Evolutionary conservation across 2,329 filamentous ascomycete genomes (phyloP).

Genomic region (Apiospora malaysiana): DNA sequence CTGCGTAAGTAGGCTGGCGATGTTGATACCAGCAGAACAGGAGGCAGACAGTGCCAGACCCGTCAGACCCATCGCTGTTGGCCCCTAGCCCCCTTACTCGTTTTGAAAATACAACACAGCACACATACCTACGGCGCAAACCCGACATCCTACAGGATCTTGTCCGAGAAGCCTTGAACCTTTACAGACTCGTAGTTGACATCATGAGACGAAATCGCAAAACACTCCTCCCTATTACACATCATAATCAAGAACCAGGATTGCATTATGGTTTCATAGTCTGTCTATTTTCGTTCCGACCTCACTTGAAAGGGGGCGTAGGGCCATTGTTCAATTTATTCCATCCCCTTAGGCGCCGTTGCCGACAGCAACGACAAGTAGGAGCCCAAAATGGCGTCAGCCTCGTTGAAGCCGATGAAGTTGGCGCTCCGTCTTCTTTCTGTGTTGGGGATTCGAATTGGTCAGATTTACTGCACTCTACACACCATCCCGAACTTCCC

Average conservation of each 20-base stretch:
- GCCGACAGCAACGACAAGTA: neutral
- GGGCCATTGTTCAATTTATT: neutral
- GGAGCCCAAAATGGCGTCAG: neutral
- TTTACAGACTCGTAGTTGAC: neutral
- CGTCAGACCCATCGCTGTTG: no score
- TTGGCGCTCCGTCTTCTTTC: neutral
- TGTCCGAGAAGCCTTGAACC: neutral
- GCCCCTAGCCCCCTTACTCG: neutral
- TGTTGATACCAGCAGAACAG: neutral
- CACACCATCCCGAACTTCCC: slow-evolving; percentile 1
- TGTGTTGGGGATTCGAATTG: neutral
- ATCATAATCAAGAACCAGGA: neutral
- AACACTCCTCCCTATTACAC: no score
- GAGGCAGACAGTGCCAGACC: no score
- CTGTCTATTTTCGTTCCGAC: neutral
- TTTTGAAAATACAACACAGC: neutral
- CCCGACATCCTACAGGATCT: neutral
- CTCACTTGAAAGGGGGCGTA: neutral
- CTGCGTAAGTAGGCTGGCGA: no score
- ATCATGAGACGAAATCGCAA: neutral
- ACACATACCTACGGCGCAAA: neutral
- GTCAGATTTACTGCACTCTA: neutral
- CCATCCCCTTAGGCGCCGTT: neutral
- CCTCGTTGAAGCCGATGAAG: neutral
- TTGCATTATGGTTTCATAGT: neutral